Evolutionary conservation across 768 basidiomycete species (phyloP).

Genomic region (Tricholoma terreum): DNA sequence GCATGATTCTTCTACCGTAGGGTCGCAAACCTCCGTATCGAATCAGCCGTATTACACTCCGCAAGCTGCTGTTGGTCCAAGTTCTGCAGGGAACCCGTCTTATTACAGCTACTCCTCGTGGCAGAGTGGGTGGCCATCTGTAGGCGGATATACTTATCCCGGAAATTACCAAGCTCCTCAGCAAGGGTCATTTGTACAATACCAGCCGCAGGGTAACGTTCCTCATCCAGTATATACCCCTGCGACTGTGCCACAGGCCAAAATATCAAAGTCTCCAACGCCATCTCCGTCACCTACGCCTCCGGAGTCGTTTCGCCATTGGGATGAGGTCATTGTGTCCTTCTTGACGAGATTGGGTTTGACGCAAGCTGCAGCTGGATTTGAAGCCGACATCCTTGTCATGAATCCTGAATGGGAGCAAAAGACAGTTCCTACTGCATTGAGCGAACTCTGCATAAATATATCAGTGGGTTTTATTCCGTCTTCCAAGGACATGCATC

Average conservation of each 20-base stretch:
- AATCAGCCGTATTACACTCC: slow-evolving; percentile 1
- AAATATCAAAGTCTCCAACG: slow-evolving; percentile 13
- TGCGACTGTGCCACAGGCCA: slow-evolving; percentile 1
- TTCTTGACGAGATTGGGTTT: slow-evolving; percentile 58
- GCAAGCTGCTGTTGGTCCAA: neutral
- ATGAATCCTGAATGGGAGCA: slow-evolving; percentile 66
- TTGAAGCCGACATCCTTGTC: slow-evolving; percentile 71
- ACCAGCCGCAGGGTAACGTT: neutral
- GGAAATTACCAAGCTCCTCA: slow-evolving; percentile 1
- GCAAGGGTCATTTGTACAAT: slow-evolving; percentile 4
- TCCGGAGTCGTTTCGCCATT: slow-evolving; percentile 46
- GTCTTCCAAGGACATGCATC: neutral
- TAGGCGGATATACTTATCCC: slow-evolving; percentile 4
- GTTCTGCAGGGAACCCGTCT: neutral
- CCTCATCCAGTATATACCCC: neutral
- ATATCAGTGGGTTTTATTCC: slow-evolving; percentile 42
- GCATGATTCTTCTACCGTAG: neutral
- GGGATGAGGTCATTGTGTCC: slow-evolving; percentile 54
- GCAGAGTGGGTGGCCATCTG: slow-evolving; percentile 7
- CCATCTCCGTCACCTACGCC: slow-evolving; percentile 38
- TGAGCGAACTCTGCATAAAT: slow-evolving; percentile 47
- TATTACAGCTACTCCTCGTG: slow-evolving; percentile 13
- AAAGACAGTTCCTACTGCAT: slow-evolving; percentile 50
- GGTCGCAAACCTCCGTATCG: neutral
- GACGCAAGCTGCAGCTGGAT: slow-evolving; percentile 55